These are phyloP conservation scores for Solanum tarijense DNA, from an alignment of 257 asterid genomes.

Conservation along the genomic window DNA sequence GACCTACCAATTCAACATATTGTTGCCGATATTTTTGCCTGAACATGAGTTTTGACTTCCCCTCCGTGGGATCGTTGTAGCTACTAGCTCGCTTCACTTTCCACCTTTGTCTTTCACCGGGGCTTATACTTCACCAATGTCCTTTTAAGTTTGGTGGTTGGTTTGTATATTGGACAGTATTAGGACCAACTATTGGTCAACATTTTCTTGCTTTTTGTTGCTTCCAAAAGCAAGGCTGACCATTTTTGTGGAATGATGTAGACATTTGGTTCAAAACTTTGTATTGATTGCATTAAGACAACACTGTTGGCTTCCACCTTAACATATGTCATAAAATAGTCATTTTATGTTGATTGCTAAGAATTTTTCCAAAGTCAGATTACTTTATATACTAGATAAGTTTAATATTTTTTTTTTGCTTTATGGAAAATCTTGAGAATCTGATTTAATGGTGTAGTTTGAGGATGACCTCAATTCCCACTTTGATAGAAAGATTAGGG, in stretches of 20 bases:
- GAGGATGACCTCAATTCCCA: slow-evolving; percentile 10
- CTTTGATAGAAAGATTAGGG: slow-evolving; percentile 3
- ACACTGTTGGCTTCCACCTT: neutral
- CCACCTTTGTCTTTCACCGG: neutral
- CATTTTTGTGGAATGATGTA: neutral
- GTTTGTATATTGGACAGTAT: neutral
- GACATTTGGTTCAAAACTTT: neutral
- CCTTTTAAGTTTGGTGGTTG: neutral
- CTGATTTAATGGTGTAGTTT: slow-evolving; percentile 12
- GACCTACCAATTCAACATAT: neutral
- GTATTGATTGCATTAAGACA: neutral
- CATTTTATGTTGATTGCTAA: neutral
- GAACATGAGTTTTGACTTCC: neutral
- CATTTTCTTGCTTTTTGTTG: neutral
- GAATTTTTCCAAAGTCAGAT: neutral
- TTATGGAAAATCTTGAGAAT: slow-evolving; percentile 11
- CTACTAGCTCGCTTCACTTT: neutral
- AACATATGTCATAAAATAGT: neutral
- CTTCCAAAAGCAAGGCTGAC: neutral
- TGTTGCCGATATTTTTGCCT: neutral
- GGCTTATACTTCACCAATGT: neutral
- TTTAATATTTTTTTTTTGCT: slow-evolving; percentile 1
- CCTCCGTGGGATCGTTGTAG: neutral
- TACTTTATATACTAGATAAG: neutral
- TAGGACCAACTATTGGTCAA: neutral